A percentile compares a stretch with the other conserved stretches of the same genome.
Conservation (phyloP, 495 filamentous ascomycete genomes). For the Penicillium macrosclerotiorum region DNA sequence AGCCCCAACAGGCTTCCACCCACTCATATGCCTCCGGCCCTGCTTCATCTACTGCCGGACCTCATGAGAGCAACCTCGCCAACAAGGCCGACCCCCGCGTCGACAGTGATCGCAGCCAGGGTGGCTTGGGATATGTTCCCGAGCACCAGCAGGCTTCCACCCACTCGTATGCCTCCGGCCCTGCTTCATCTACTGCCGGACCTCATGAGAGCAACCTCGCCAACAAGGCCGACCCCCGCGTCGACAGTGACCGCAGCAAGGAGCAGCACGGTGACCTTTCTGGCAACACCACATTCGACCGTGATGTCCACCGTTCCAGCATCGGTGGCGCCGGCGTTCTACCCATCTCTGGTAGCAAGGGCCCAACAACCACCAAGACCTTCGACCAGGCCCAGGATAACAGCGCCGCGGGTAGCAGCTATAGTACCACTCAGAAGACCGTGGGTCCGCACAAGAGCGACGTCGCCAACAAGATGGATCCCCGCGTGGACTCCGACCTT, state of each 20-base stretch:
- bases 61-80: slow-evolving; percentile 20
- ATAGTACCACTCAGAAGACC: slow-evolving; percentile 28
- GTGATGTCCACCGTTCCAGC: slow-evolving; percentile 18
- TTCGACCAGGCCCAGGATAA: slow-evolving; percentile 18
- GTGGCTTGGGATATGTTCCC: slow-evolving; percentile 47
- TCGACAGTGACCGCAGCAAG: slow-evolving; percentile 47
- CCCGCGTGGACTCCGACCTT: slow-evolving; percentile 30
- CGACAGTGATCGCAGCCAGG: slow-evolving; percentile 22
- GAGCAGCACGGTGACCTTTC: slow-evolving; percentile 8
- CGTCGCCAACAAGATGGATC: slow-evolving; percentile 55
- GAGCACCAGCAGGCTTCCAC: slow-evolving; percentile 30
- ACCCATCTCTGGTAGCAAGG: slow-evolving; percentile 11
- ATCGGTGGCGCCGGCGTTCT: slow-evolving; percentile 12
- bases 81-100: slow-evolving; percentile 20
- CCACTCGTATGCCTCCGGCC: slow-evolving; percentile 18
- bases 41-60: slow-evolving; percentile 18
- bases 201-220: slow-evolving; percentile 44
- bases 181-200: slow-evolving; percentile 30
- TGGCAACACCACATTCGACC: too few relatives aligned
- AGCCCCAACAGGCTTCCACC: too few relatives aligned
- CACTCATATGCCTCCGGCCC: slow-evolving; percentile 2
- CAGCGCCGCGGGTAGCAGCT: slow-evolving; percentile 13
- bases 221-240: slow-evolving; percentile 51
- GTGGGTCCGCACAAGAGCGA: slow-evolving; percentile 43
- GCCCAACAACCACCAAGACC: slow-evolving; percentile 19